These are phyloP conservation scores for Cutaneotrichosporon arboriforme DNA, from an alignment of 1,284 basidiomycete species.

Conservation along the genomic window DNA sequence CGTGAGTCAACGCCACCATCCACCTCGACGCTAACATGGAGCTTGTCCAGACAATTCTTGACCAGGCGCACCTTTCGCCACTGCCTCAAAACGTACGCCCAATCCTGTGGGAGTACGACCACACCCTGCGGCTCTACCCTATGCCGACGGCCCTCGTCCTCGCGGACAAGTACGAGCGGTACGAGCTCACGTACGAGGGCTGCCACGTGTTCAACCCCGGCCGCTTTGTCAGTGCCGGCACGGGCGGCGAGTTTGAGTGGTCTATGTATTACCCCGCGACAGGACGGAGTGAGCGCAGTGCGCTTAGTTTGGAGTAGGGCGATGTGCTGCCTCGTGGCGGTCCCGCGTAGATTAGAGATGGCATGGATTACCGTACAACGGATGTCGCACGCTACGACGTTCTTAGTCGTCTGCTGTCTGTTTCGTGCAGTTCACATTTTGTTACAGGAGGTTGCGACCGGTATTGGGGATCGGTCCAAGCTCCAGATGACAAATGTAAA, in stretches of 20 bases:
- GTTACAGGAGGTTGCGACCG: too few relatives aligned
- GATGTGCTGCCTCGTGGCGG: too few relatives aligned
- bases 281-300: slow-evolving; percentile 43
- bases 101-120: slow-evolving; percentile 84
- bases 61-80: slow-evolving; percentile 86
- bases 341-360: neutral
- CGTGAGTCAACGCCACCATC: slow-evolving; percentile 54
- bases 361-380: neutral
- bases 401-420: too few relatives aligned
- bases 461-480: too few relatives aligned
- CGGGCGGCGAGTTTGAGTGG: slow-evolving; percentile 59
- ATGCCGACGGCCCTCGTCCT: slow-evolving; percentile 90
- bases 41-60: slow-evolving; percentile 88
- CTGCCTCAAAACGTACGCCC: slow-evolving; percentile 78
- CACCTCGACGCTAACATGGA: slow-evolving; percentile 38
- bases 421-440: too few relatives aligned
- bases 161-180: slow-evolving; percentile 94
- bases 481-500: too few relatives aligned
- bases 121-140: slow-evolving; percentile 86
- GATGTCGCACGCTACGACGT: too few relatives aligned
- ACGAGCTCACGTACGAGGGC: slow-evolving; percentile 93
- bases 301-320: slow-evolving; percentile 15
- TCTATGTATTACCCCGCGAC: slow-evolving; percentile 73
- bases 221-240: slow-evolving; percentile 65
- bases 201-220: slow-evolving; percentile 99